Evolutionary conservation across 257 asterid species (phyloP), one percentile per base, ranked within the genome.

Genomic region (Jacaranda copaia): DNA sequence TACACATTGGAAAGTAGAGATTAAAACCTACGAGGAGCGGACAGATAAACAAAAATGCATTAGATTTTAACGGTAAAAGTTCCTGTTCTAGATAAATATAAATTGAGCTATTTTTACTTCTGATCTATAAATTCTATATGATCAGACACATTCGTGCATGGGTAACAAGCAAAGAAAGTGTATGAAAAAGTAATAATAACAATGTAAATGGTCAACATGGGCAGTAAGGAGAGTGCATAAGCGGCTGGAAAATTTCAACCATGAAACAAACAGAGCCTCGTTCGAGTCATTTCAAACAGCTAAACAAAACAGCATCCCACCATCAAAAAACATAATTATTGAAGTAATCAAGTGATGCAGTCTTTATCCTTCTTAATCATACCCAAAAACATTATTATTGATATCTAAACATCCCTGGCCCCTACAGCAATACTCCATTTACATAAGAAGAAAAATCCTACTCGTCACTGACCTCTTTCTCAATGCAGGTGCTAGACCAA

Each of bases 401-500:
- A 53, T 68, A 61, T 45, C 53, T 53, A 14, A 7, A 45, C 8
- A 65, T 43, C 32, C 59, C 65, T 45, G 19, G 6, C 12, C 46
- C 48, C 63, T 57, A 57, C 3, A 72, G 52, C 35, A 64, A 9
- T 35, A 45, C 48, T 35, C 52, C 12, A 63, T 4, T 39, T n/a
- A n/a, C 48, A 58, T 7, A 40, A 16, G 8, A 43, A 43, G 5
- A 60, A 35, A 64, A 39, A 5, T 1, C 46, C 8, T 14, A 5
- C 32, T 42, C 51, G 8, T 9, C 7, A 35, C 60, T 46, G 8
- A 56, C 60, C 58, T 66, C 38, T 58, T 16, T 38, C 78, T 20
- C 66, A 38, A 43, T 43, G 15, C 25, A 77, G 7, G 40, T 16
- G 60, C 40, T 62, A 56, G 68, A 73, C 18, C 77, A 32, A 51